These are phyloP conservation scores for Ehretia macrophylla DNA, from an alignment of 257 asterid species.

Conservation along the genomic window DNA sequence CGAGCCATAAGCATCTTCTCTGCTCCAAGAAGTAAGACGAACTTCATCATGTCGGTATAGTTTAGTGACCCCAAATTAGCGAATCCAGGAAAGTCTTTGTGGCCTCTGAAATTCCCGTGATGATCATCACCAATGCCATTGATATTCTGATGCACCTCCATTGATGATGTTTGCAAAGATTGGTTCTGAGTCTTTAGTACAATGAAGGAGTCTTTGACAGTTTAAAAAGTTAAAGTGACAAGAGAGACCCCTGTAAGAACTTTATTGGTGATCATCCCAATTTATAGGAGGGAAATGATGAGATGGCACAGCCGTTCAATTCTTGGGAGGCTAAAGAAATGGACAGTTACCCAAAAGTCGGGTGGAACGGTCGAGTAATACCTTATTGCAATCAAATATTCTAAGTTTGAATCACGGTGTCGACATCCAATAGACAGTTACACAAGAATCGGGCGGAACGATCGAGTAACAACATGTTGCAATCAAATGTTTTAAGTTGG, in stretches of 20 bases:
- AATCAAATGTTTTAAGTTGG: too few species aligned
- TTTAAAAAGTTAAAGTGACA: constrained; percentile 4
- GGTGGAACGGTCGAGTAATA: too few species aligned
- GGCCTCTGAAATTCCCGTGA: constrained; percentile 12
- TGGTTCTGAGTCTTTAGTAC: constrained; percentile 1
- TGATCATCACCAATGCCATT: constrained; percentile 20
- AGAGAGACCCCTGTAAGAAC: constrained; percentile 14
- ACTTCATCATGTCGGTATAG: constrained; percentile 20
- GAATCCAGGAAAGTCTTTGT: constrained; percentile 11
- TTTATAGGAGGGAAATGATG: too few species aligned
- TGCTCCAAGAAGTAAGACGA: constrained; percentile 38
- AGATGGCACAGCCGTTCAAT: too few species aligned
- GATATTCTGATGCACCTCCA: constrained; percentile 28
- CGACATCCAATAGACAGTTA: too few species aligned
- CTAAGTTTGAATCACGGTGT: too few species aligned
- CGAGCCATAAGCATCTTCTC: constrained; percentile 41
- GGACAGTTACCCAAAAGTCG: too few species aligned
- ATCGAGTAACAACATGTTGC: too few species aligned
- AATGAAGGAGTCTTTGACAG: background rate
- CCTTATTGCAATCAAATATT: too few species aligned
- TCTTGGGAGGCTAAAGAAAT: too few species aligned
- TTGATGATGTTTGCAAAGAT: constrained; percentile 21
- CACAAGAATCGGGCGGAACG: too few species aligned
- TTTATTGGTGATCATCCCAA: too few species aligned
- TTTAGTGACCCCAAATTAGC: constrained; percentile 8